Evolutionary conservation across 1,284 basidiomycete genomes (phyloP).

Genomic region (Leccinum fuscescens): DNA sequence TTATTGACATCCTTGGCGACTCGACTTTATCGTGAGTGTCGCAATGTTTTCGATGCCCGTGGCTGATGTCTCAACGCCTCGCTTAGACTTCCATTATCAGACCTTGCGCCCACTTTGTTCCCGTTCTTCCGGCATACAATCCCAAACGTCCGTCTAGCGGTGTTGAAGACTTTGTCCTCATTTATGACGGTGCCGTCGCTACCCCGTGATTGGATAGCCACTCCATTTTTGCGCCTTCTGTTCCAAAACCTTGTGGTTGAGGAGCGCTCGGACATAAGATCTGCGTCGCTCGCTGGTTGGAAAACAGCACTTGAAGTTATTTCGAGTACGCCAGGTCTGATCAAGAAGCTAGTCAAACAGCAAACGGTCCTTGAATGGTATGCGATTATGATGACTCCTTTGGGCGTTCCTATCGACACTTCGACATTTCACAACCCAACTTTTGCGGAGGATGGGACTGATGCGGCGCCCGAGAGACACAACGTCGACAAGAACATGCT

Average conservation of each 20-base stretch:
- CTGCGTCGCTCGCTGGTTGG: slow-evolving; percentile 81
- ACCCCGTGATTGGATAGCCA: slow-evolving; percentile 80
- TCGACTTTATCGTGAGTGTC: slow-evolving; percentile 62
- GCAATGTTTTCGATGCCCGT: slow-evolving; percentile 6
- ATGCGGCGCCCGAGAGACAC: slow-evolving; percentile 62
- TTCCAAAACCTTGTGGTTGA: slow-evolving; percentile 96
- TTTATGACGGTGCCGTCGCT: slow-evolving; percentile 82
- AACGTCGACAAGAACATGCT: slow-evolving; percentile 98
- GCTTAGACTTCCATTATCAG: slow-evolving; percentile 68
- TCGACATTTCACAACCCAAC: slow-evolving; percentile 70
- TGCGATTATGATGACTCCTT: slow-evolving; percentile 85
- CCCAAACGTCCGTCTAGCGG: slow-evolving; percentile 87
- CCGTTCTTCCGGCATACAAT: slow-evolving; percentile 99
- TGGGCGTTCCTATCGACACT: slow-evolving; percentile 79
- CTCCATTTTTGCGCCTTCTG: slow-evolving; percentile 78
- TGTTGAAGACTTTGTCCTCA: slow-evolving; percentile 85
- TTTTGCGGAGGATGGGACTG: slow-evolving; percentile 43
- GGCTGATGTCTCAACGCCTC: slow-evolving; percentile 6
- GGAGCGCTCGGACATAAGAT: slow-evolving; percentile 83
- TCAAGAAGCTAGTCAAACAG: slow-evolving; percentile 53
- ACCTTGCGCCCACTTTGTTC: slow-evolving; percentile 86
- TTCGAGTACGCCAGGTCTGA: slow-evolving; percentile 43
- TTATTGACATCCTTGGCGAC: slow-evolving; percentile 75
- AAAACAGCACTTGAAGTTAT: slow-evolving; percentile 64
- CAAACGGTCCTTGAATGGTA: slow-evolving; percentile 78